Evolutionary conservation across 2,329 filamentous ascomycete species (phyloP), one percentile per base, ranked within the genome.

Genomic region (Aspergillus neotritici): DNA sequence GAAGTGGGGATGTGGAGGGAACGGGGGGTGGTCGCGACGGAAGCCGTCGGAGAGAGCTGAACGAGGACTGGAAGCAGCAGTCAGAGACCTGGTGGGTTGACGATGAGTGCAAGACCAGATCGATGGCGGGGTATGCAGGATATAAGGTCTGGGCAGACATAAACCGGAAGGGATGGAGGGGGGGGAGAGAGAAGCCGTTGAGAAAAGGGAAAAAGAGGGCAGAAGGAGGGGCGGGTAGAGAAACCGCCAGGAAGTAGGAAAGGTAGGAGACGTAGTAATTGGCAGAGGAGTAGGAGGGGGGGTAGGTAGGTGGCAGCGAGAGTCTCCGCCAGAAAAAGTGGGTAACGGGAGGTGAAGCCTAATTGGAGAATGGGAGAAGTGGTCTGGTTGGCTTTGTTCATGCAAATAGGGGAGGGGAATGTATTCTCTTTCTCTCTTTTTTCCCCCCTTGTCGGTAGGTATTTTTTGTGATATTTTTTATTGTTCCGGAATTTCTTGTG

Each of bases 11-110:
- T 45, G 46, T 45, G 43, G 43, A 44, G 57, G 77, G 65, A 63
- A 77, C 74, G 62, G 77, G 71, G 57, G 73, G 69, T 60, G 79
- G 79, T 72, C 86, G 79, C 60, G 75, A 74, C 64, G 82, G 78
- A 58, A 86, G 78, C 59, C 79, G 80, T 62, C 39, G 37, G 35
- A 14, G 38, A 41, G 67, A 84, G 81, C 66, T 79, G 77, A 70
- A 80, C 84, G 73, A 82, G 83, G 46, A 30, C 65, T 86, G 82
- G 55, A 84, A 73, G 61, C 9, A 6, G 9, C 21, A 25, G 21
- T 25, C 21, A 25, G 21, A 25, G 21, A 25, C 7, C 21, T 25
- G 21, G 21, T 25, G 31, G 21, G 16, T 34, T 67, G 31, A 38
- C 37, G 35, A 39, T 30, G 25, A 40, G 32, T 15, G 41, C 35